Evolutionary conservation across 768 basidiomycete species (phyloP).

Genomic region (Lactifluus piperatus): DNA sequence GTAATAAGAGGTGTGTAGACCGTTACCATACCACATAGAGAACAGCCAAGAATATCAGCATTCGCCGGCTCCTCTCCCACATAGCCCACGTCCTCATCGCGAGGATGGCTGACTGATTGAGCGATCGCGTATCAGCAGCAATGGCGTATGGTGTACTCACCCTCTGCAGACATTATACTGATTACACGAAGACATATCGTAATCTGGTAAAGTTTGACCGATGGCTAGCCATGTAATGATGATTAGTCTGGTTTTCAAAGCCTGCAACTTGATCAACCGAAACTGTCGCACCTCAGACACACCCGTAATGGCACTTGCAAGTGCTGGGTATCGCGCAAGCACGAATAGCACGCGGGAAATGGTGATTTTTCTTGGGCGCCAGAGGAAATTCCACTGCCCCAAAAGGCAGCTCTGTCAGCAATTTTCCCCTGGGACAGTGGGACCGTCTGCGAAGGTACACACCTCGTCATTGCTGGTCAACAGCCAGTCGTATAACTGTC

Average conservation of each 20-base stretch:
- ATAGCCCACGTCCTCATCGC: constrained; percentile 26
- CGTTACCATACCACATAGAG: neutral
- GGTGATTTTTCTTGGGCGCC: neutral
- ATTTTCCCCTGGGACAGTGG: too few relatives aligned
- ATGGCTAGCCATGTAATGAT: neutral
- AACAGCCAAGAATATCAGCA: constrained; percentile 1
- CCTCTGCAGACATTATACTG: neutral
- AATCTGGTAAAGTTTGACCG: neutral
- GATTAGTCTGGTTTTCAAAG: neutral
- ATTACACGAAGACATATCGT: neutral
- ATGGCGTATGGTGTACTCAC: neutral
- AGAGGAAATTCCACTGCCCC: constrained; percentile 5
- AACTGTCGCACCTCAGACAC: constrained; percentile 1
- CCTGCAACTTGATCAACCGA: neutral
- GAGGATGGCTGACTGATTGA: constrained; percentile 20
- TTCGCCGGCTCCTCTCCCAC: constrained; percentile 21
- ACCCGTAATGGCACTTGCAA: neutral
- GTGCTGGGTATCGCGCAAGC: constrained; percentile 7
- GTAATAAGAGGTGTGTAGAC: neutral
- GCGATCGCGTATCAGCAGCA: neutral
- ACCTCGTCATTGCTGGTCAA: constrained; percentile 9
- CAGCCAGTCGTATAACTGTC: constrained; percentile 13
- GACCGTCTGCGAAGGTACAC: neutral
- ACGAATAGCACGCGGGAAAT: constrained; percentile 4
- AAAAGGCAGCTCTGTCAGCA: neutral